Percentiles rank a stretch among this genome's conserved stretches.
Conservation (phyloP, 495 filamentous ascomycete species). For the Echria macrotheca region DNA sequence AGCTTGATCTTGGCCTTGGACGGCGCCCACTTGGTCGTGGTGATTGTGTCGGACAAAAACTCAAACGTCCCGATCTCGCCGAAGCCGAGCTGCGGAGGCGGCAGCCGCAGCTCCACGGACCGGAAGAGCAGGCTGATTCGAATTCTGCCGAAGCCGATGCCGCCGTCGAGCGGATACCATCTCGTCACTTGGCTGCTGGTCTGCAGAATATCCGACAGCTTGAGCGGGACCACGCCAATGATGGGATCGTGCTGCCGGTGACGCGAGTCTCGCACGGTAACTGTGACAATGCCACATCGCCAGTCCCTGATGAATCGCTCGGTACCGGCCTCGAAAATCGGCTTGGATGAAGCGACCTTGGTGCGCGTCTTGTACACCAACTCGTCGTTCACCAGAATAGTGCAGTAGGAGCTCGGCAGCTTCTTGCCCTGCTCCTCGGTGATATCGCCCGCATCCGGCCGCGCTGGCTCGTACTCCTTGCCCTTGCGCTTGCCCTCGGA, state of each 20-base stretch:
- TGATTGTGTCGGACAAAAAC: constrained; percentile 63
- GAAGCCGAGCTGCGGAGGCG: constrained; percentile 78
- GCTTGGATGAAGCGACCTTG: constrained; percentile 87
- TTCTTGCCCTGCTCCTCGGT: constrained; percentile 73
- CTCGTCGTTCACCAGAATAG: constrained; percentile 83
- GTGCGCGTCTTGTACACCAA: constrained; percentile 86
- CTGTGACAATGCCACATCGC: constrained; percentile 77
- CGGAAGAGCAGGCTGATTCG: constrained; percentile 86
- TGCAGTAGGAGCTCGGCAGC: constrained; percentile 86
- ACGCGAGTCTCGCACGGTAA: constrained; percentile 80
- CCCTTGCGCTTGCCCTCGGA: constrained; percentile 66
- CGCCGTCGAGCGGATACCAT: constrained; percentile 56
- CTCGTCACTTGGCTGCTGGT: constrained; percentile 71
- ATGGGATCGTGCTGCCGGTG: constrained; percentile 92
- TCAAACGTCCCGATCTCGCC: constrained; percentile 88
- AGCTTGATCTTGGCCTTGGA: constrained; percentile 73
- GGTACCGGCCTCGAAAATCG: constrained; percentile 94
- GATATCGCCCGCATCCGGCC: constrained; percentile 70
- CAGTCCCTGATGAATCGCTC: constrained; percentile 94
- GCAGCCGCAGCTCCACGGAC: constrained; percentile 75
- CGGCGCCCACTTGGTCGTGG: constrained; percentile 50
- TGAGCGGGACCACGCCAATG: constrained; percentile 82
- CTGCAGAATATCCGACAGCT: constrained; percentile 78
- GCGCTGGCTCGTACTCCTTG: constrained; percentile 84
- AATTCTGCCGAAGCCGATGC: constrained; percentile 77